Evolutionary conservation across 2,329 filamentous ascomycete species (phyloP), one percentile per base, ranked within the genome.

Genomic region (Ceratocystis destructans): DNA sequence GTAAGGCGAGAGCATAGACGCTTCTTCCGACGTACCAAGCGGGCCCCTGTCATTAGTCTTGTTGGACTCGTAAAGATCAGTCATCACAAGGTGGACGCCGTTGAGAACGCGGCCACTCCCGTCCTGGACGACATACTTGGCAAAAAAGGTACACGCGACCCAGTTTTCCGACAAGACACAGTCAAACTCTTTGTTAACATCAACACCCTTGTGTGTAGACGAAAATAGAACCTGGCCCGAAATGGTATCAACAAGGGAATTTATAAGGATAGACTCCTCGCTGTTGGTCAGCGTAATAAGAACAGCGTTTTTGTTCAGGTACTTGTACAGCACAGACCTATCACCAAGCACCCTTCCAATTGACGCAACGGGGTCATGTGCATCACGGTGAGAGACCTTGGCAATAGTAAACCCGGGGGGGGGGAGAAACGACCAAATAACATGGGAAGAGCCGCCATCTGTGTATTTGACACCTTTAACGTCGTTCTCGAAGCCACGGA

Each of bases 301-400:
- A 1, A 91, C 80, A 5, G 90, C 82, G 75, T 96, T 96, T 0
- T 89, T 85, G 77, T 95, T 96, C 50, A 99, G 78, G 74, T 97
- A 97, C 77, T 99, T 99, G 83, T 99, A 99, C 69, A 93, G 83
- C 61, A 99, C 94, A n/a, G 86, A 87, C 55, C 94, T 85, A 72
- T 99, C 88, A 31, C 91, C 92, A 25, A 99, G 83, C 1, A 97
- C 94, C 68, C 90, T 90, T 8, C 94, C 94, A 71, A 99, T 96
- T 0, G 94, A 97, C 2, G 94, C 93, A 61, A 97, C 86, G 0
- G 90, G 90, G 71, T 99, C 92, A 70, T 93, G 87, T 1, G 82
- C 73, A 8, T 90, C 86, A 61, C 87, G 83, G 20, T 86, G 81
- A 1, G 86, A 86, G 48, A 94, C 80, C 57, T 82, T 78, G 5